phyloP scores from a whole-genome alignment of 1,284 basidiomycete species.

The Singerocomus inundabilis region DNA sequence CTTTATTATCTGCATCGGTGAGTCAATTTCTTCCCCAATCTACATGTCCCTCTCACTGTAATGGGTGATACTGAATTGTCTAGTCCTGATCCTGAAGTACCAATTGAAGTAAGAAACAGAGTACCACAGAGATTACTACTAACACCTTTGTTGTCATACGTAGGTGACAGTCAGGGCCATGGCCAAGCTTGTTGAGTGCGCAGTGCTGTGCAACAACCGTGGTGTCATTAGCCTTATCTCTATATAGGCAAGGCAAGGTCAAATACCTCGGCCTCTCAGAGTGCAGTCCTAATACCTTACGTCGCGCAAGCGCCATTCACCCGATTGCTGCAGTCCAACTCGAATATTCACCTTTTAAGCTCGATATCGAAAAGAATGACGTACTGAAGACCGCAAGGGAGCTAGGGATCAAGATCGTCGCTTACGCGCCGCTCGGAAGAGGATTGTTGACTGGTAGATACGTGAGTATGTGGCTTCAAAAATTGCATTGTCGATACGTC shows the following conservation, averaged over 20 bases:
- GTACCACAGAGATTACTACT: background rate
- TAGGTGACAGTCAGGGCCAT: constrained; percentile 35
- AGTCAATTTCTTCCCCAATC: background rate
- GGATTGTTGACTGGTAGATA: constrained; percentile 45
- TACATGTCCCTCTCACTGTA: background rate
- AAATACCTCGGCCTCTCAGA: constrained; percentile 48
- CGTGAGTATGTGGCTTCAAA: constrained; percentile 20
- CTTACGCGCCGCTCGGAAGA: constrained; percentile 45
- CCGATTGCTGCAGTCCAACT: constrained; percentile 45
- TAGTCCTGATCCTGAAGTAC: constrained; percentile 19
- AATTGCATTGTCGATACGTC: background rate
- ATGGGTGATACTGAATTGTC: background rate
- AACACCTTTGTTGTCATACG: background rate
- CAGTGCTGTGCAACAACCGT: background rate
- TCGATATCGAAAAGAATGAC: constrained; percentile 32
- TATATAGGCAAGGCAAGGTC: constrained; percentile 38
- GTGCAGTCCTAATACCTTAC: constrained; percentile 42
- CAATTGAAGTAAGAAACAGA: constrained; percentile 17
- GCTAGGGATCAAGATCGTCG: constrained; percentile 35
- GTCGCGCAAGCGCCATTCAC: constrained; percentile 42
- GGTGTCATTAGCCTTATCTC: background rate
- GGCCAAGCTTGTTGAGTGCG: constrained; percentile 36
- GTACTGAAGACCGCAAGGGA: constrained; percentile 32
- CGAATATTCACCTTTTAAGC: constrained; percentile 45
- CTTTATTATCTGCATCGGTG: constrained; percentile 35